These are phyloP conservation scores for Oxytropis ochrocephala DNA, from an alignment of 306 rosid genomes.

Conservation along the genomic window DNA sequence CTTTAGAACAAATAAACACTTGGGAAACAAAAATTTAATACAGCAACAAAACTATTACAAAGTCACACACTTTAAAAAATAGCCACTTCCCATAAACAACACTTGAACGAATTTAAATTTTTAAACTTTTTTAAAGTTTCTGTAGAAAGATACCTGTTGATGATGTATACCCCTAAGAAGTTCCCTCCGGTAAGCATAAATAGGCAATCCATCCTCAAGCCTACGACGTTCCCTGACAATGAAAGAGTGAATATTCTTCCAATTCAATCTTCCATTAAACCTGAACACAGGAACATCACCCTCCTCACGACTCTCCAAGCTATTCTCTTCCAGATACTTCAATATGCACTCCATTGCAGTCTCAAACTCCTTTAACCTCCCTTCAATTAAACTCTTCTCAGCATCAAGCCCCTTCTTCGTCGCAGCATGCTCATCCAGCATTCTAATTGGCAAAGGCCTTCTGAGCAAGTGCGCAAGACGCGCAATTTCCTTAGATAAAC, in stretches of 20 bases:
- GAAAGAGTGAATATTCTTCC: constrained; percentile 44
- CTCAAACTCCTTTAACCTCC: constrained; percentile 57
- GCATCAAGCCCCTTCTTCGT: constrained; percentile 24
- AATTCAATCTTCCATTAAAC: constrained; percentile 35
- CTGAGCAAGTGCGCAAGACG: neutral
- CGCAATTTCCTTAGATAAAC: constrained; percentile 25
- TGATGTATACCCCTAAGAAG: constrained; percentile 45
- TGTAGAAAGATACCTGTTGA: constrained; percentile 50
- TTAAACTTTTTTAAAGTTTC: neutral
- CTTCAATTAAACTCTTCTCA: constrained; percentile 37
- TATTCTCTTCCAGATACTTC: constrained; percentile 35
- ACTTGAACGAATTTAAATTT: neutral
- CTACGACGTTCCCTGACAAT: constrained; percentile 65
- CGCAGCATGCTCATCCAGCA: neutral
- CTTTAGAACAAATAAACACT: neutral
- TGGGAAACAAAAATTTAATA: neutral
- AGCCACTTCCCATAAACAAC: neutral
- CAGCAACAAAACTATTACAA: neutral
- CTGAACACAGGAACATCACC: constrained; percentile 29
- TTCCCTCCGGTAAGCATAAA: constrained; percentile 68
- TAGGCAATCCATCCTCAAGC: constrained; percentile 73
- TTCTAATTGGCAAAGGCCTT: neutral
- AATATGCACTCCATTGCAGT: constrained; percentile 57
- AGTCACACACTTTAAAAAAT: neutral
- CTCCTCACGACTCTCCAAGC: neutral